Evolutionary conservation across 371 early-diverging fungal genomes (phyloP).

Genomic region (Mucor irregularis): DNA sequence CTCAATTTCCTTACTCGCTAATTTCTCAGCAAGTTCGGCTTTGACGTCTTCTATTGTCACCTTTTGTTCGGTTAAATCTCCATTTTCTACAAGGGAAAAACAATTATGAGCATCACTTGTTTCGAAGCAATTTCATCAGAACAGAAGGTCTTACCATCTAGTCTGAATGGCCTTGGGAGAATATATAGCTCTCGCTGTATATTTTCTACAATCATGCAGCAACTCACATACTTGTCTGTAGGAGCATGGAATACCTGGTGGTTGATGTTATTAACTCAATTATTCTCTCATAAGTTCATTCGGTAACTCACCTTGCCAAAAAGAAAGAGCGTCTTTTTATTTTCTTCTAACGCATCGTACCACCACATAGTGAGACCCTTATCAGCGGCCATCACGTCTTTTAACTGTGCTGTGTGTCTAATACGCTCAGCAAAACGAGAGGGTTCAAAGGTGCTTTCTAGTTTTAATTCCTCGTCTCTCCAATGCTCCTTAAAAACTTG

Average conservation of each 20-base stretch:
- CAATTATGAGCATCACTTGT: background rate
- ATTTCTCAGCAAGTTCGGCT: constrained; percentile 69
- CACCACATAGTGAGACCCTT: constrained; percentile 77
- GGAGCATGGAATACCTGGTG: constrained; percentile 6
- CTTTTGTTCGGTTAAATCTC: constrained; percentile 54
- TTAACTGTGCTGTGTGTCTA: background rate
- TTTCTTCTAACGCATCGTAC: constrained; percentile 88
- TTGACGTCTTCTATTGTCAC: constrained; percentile 71
- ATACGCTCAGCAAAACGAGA: background rate
- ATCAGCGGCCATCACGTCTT: constrained; percentile 18
- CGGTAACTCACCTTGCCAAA: constrained; percentile 79
- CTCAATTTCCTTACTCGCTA: constrained; percentile 53
- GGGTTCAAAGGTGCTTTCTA: too few species aligned
- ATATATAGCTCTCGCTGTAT: constrained; percentile 86
- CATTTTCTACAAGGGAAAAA: constrained; percentile 29
- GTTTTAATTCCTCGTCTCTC: too few species aligned
- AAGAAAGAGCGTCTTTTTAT: constrained; percentile 74
- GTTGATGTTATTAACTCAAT: background rate
- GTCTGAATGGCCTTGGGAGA: constrained; percentile 67
- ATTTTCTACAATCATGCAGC: constrained; percentile 77
- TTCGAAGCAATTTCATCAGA: background rate
- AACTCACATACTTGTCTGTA: constrained; percentile 63
- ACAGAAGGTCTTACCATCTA: constrained; percentile 43
- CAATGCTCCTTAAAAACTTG: too few species aligned
- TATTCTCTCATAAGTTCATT: too few species aligned